These are phyloP conservation scores for Teratosphaeria nubilosa DNA, from an alignment of 2,329 filamentous ascomycete species.

Conservation along the genomic window DNA sequence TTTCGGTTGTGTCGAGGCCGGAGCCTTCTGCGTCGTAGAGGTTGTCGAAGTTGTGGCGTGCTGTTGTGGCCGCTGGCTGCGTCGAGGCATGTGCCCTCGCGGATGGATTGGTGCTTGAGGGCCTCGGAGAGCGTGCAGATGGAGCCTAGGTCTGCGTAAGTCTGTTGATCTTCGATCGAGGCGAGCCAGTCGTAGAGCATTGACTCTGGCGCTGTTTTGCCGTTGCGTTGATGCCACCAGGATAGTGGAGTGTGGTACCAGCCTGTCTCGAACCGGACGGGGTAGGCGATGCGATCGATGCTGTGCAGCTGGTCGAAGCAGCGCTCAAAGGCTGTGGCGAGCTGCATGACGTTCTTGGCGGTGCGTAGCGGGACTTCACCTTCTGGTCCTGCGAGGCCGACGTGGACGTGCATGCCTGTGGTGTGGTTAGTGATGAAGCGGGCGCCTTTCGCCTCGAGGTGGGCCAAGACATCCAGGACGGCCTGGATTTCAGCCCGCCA, in stretches of 20 bases:
- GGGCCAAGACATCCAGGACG: slow-evolving; percentile 5
- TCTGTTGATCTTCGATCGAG: slow-evolving; percentile 3
- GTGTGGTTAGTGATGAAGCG: slow-evolving; percentile 9
- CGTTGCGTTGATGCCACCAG: slow-evolving; percentile 2
- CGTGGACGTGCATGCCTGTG: slow-evolving; percentile 14
- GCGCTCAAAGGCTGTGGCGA: slow-evolving; percentile 11
- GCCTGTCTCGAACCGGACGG: background rate
- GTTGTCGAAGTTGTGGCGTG: slow-evolving; percentile 14
- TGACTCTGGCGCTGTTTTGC: background rate
- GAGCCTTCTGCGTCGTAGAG: background rate
- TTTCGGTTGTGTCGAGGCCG: too few species aligned
- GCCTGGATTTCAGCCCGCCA: slow-evolving; percentile 4
- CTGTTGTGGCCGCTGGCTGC: slow-evolving; percentile 3
- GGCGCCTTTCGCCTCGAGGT: slow-evolving; percentile 3
- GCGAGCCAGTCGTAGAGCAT: slow-evolving; percentile 10
- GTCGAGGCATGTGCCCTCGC: background rate
- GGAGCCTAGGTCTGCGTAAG: slow-evolving; percentile 1
- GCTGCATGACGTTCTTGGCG: slow-evolving; percentile 10
- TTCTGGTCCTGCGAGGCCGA: slow-evolving; percentile 4
- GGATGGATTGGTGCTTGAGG: background rate
- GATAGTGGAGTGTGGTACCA: slow-evolving; percentile 1
- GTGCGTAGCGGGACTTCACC: slow-evolving; percentile 6
- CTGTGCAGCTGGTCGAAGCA: slow-evolving; percentile 11
- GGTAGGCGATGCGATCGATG: slow-evolving; percentile 1
- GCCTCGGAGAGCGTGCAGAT: slow-evolving; percentile 1